phyloP scores from a whole-genome alignment of 2,329 filamentous ascomycete species.

The Onygenales sp. region DNA sequence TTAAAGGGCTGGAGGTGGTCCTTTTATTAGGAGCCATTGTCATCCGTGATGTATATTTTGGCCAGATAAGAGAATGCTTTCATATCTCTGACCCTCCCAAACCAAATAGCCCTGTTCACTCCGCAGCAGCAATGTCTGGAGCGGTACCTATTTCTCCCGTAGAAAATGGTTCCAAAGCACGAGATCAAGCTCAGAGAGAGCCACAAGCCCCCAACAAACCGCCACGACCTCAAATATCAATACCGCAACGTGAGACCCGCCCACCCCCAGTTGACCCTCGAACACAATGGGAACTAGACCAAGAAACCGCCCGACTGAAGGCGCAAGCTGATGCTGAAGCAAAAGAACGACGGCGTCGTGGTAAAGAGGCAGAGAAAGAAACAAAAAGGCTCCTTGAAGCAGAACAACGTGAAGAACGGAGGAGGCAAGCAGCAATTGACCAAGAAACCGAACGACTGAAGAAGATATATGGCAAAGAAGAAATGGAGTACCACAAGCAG shows the following conservation, averaged over 20 bases:
- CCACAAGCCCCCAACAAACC: constrained; percentile 16
- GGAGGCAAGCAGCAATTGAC: constrained; percentile 51
- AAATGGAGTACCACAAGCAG: constrained; percentile 22
- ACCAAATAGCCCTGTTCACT: constrained; percentile 17
- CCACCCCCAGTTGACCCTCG: constrained; percentile 41
- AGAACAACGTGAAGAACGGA: constrained; percentile 44
- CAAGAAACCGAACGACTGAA: constrained; percentile 68
- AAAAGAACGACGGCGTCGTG: constrained; percentile 35
- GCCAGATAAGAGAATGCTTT: constrained; percentile 63
- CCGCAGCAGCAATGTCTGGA: constrained; percentile 15
- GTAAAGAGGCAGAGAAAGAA: constrained; percentile 43
- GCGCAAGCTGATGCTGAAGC: constrained; percentile 33
- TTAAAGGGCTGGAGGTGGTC: constrained; percentile 83
- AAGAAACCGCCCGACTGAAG: constrained; percentile 38
- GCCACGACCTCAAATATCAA: constrained; percentile 17
- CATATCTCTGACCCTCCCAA: constrained; percentile 51
- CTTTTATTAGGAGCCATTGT: constrained; percentile 53
- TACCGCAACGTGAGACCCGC: constrained; percentile 14
- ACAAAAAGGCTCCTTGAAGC: constrained; percentile 43
- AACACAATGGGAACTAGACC: constrained; percentile 43
- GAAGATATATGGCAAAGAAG: constrained; percentile 44
- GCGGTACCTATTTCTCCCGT: constrained; percentile 5
- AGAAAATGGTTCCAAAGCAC: neutral
- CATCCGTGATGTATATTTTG: constrained; percentile 54
- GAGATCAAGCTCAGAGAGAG: neutral